These are phyloP conservation scores for Brassica juncea DNA, from an alignment of 345 rosid species.

Conservation along the genomic window DNA sequence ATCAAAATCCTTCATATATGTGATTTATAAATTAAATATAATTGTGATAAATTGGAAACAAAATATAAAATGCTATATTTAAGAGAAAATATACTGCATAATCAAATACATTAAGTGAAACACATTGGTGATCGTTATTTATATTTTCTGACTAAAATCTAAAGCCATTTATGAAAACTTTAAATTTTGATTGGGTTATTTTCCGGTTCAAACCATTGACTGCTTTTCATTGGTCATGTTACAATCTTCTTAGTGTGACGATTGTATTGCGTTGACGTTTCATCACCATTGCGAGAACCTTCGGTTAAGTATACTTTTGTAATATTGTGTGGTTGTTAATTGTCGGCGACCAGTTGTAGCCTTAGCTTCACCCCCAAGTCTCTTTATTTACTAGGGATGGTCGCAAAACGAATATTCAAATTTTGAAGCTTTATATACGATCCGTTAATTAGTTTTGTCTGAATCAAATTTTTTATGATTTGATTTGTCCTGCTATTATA, in stretches of 20 bases:
- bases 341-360: constrained; percentile 40
- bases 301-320: constrained; percentile 22
- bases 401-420: too few species aligned
- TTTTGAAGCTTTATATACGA: too few species aligned
- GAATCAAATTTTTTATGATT: too few species aligned
- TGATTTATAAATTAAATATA: background rate
- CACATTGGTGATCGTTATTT: background rate
- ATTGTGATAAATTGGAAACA: background rate
- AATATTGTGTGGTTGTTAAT: constrained; percentile 40
- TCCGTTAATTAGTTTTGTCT: too few species aligned
- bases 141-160: background rate
- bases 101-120: background rate
- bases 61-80: background rate
- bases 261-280: constrained; percentile 49
- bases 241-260: constrained; percentile 14
- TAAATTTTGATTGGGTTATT: background rate
- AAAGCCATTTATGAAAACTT: background rate
- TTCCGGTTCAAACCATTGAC: background rate
- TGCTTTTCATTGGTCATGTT: constrained; percentile 11
- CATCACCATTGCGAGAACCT: constrained; percentile 60
- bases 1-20: background rate
- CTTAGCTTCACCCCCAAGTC: constrained; percentile 42
- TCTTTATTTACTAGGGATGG: background rate
- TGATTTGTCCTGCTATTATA: too few species aligned
- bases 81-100: background rate